Conservation (phyloP, 495 filamentous ascomycete species). For the Hypoxylon fuscum region DNA sequence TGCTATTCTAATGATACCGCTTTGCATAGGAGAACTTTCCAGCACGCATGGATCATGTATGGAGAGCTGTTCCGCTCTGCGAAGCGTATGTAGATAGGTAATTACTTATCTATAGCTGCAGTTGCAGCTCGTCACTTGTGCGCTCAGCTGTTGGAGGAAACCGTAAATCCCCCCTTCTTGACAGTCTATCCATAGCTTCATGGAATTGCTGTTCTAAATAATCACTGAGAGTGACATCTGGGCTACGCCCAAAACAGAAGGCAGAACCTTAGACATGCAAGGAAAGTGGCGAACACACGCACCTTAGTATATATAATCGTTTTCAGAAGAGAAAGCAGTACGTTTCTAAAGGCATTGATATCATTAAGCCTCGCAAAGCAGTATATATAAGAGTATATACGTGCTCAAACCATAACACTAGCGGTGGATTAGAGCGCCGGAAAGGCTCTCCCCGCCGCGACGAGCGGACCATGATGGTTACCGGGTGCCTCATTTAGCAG, state of each 20-base stretch:
- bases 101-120: slow-evolving; percentile 2
- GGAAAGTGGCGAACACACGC: too few relatives aligned
- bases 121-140: neutral
- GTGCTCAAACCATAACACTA: slow-evolving; percentile 4
- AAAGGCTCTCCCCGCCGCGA: slow-evolving; percentile 1
- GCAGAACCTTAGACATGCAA: too few relatives aligned
- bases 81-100: too few relatives aligned
- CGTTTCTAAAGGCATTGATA: neutral
- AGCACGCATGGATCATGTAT: too few relatives aligned
- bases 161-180: neutral
- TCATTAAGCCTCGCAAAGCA: slow-evolving; percentile 22
- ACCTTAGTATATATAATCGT: too few relatives aligned
- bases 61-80: too few relatives aligned
- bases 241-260: too few relatives aligned
- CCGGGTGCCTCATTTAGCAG: slow-evolving; percentile 5
- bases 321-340: neutral
- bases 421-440: neutral
- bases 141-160: neutral
- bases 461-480: neutral
- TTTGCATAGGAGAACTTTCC: too few relatives aligned
- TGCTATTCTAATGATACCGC: neutral
- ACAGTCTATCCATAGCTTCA: too few relatives aligned
- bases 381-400: slow-evolving; percentile 27
- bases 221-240: too few relatives aligned
- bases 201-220: too few relatives aligned